Conservation (phyloP, 768 basidiomycete genomes). For the Pleurotus eryngii region DNA sequence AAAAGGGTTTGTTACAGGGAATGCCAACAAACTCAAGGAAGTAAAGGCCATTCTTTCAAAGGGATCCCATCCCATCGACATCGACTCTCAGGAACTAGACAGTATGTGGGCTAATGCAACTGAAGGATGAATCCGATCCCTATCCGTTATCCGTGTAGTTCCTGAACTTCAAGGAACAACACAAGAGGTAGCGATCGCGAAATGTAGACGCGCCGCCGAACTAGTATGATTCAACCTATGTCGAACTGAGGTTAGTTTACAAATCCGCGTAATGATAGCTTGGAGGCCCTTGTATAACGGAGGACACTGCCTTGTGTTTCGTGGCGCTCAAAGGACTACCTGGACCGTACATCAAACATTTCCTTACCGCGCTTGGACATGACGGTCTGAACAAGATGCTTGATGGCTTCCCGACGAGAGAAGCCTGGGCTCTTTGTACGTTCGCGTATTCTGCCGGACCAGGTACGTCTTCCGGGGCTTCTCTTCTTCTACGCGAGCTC, state of each 20-base stretch:
- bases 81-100: constrained; percentile 78
- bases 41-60: constrained; percentile 78
- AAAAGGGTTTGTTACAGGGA: constrained; percentile 93
- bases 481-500: not conserved
- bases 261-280: constrained; percentile 25
- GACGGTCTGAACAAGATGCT: constrained; percentile 88
- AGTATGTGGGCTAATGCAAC: constrained; percentile 45
- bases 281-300: constrained; percentile 58
- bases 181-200: constrained; percentile 82
- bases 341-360: constrained; percentile 96
- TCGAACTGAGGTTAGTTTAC: not conserved
- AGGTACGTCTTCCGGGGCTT: constrained; percentile 26
- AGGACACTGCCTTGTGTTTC: constrained; percentile 95
- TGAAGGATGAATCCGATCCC: not conserved
- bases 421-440: constrained; percentile 90
- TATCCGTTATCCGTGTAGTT: constrained; percentile 44
- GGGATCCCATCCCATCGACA: constrained; percentile 61
- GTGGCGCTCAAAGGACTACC: constrained; percentile 87
- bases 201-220: constrained; percentile 84
- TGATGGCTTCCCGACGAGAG: constrained; percentile 67
- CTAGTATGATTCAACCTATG: constrained; percentile 40
- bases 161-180: constrained; percentile 95
- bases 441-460: constrained; percentile 93
- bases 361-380: constrained; percentile 79
- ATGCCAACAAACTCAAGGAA: constrained; percentile 88